These are phyloP conservation scores for Inga laurina DNA, from an alignment of 306 rosid species.

Conservation along the genomic window DNA sequence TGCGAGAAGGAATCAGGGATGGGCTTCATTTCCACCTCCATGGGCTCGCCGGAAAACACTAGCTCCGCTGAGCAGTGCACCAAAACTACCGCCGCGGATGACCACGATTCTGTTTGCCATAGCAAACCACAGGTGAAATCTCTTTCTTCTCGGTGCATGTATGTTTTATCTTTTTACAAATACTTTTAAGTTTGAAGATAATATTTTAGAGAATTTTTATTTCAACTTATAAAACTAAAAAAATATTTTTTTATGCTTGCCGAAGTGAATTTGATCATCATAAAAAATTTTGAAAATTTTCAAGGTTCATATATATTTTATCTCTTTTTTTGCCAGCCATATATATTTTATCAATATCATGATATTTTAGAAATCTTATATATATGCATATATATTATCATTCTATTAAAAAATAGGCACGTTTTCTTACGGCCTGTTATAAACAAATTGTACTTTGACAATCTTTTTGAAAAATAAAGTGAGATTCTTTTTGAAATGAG, in stretches of 20 bases:
- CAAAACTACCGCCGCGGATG: constrained; percentile 60
- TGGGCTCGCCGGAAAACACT: constrained; percentile 60
- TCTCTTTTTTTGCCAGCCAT: not conserved
- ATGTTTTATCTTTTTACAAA: too few species aligned
- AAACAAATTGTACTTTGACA: not conserved
- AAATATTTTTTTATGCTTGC: too few species aligned
- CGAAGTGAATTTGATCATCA: too few species aligned
- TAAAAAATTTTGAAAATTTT: too few species aligned
- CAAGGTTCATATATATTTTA: not conserved
- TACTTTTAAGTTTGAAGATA: too few species aligned
- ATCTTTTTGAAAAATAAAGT: not conserved
- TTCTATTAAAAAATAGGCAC: not conserved
- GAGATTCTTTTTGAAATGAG: not conserved
- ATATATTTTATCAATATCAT: too few species aligned
- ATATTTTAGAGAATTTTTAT: too few species aligned
- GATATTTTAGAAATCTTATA: too few species aligned
- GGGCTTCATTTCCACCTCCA: constrained; percentile 54
- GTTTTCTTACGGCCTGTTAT: not conserved
- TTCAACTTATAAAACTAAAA: too few species aligned
- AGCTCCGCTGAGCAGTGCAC: constrained; percentile 53
- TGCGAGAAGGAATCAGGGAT: constrained; percentile 46
- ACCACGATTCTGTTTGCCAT: constrained; percentile 78
- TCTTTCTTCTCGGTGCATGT: not conserved
- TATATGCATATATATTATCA: too few species aligned
- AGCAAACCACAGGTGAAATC: constrained; percentile 61